A percentile compares a stretch with the other conserved stretches of the same genome.
Evolutionary conservation across 1,284 basidiomycete genomes (phyloP).

Genomic region (Earliella scabrosa): DNA sequence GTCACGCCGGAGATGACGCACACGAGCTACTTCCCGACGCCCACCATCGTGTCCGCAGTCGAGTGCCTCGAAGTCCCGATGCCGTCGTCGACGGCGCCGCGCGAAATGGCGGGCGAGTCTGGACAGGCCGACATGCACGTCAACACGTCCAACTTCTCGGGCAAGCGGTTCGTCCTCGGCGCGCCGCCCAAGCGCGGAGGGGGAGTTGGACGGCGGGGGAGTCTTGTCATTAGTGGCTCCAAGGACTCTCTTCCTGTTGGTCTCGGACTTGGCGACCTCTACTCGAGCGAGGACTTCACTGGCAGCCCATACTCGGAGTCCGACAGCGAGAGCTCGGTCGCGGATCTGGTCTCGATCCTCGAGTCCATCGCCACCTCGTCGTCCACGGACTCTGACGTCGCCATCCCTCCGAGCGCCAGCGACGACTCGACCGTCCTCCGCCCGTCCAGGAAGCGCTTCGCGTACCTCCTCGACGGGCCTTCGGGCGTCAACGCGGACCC

Average conservation of each 20-base stretch:
- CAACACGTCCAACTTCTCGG: not conserved
- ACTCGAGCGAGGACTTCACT: no score
- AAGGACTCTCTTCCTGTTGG: no score
- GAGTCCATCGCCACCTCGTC: not conserved
- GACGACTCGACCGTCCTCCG: not conserved
- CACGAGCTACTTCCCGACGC: no score
- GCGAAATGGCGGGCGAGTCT: not conserved
- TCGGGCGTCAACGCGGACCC: no score
- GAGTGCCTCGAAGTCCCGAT: not conserved
- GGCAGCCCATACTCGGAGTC: not conserved
- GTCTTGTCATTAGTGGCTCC: no score
- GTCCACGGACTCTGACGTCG: not conserved
- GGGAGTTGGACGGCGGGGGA: no score
- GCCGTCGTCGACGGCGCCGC: not conserved
- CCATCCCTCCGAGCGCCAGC: not conserved
- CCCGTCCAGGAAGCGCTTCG: not conserved
- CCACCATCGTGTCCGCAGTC: no score
- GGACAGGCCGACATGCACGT: not conserved
- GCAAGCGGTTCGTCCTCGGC: no score
- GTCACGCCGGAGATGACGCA: no score
- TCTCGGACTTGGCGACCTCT: no score
- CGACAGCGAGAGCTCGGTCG: not conserved
- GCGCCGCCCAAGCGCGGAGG: no score
- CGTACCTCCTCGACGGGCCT: no score
- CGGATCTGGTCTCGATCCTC: not conserved